Evolutionary conservation across 441 rosid genomes (phyloP).

Genomic region (Daphne laureola): DNA sequence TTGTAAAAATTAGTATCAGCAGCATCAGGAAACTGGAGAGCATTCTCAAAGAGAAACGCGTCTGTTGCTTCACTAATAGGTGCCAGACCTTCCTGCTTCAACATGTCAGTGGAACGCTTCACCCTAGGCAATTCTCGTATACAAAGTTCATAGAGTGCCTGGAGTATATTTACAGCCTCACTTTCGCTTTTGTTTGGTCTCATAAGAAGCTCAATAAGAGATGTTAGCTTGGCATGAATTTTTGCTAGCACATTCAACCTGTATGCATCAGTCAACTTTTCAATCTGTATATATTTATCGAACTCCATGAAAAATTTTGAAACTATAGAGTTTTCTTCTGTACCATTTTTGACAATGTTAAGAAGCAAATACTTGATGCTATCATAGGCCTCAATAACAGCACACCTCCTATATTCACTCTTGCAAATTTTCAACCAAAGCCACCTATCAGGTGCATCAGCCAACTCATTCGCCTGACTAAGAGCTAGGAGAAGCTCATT

Average conservation of each 20-base stretch:
- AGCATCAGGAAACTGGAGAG: constrained; percentile 52
- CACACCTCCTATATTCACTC: constrained; percentile 82
- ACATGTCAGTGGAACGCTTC: constrained; percentile 46
- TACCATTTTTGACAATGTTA: constrained; percentile 42
- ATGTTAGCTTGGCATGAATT: constrained; percentile 51
- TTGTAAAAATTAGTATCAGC: constrained; percentile 57
- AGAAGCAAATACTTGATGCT: constrained; percentile 60
- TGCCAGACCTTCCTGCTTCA: constrained; percentile 58
- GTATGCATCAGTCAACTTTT: constrained; percentile 66
- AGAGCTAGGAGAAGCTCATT: constrained; percentile 85
- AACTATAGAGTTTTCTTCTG: constrained; percentile 72
- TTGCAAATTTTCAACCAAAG: constrained; percentile 80
- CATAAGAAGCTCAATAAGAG: constrained; percentile 47
- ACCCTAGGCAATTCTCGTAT: constrained; percentile 57
- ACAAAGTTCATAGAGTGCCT: constrained; percentile 70
- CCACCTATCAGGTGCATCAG: constrained; percentile 89
- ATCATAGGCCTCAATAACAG: constrained; percentile 78
- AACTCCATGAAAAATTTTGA: constrained; percentile 66
- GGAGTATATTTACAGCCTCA: constrained; percentile 68
- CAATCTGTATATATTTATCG: constrained; percentile 51
- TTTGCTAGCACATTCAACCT: constrained; percentile 51
- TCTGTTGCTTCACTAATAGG: constrained; percentile 49
- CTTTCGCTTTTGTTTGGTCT: constrained; percentile 41
- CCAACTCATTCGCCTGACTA: constrained; percentile 73
- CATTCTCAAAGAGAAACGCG: constrained; percentile 57